These are phyloP conservation scores for Trichoderma polysporum DNA, from an alignment of 2,329 filamentous ascomycete genomes.

Conservation along the genomic window DNA sequence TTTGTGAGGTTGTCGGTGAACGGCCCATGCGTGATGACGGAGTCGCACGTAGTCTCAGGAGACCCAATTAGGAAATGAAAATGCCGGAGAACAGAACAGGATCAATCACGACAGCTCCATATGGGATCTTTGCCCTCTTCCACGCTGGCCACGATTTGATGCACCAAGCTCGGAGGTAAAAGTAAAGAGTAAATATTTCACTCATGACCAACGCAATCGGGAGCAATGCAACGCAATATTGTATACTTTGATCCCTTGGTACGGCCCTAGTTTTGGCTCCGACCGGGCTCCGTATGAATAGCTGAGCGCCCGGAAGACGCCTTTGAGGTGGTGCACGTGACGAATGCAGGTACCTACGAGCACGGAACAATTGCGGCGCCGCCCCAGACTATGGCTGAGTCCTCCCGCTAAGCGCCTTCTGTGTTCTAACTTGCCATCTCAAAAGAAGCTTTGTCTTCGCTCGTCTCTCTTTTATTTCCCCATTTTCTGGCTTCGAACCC, in stretches of 20 bases:
- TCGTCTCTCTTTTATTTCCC: conserved; percentile 2
- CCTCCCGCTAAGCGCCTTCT: conserved; percentile 19
- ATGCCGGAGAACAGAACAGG: not conserved
- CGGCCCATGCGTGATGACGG: not conserved
- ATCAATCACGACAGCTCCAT: not conserved
- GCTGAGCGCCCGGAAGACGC: not conserved
- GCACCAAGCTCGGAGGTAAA: not conserved
- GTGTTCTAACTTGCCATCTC: not conserved
- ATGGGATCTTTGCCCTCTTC: not conserved
- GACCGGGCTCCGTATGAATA: not conserved
- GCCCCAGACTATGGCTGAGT: not conserved
- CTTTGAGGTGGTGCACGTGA: conserved; percentile 30
- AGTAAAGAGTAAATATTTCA: not conserved
- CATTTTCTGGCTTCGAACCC: conserved; percentile 27
- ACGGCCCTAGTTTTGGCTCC: conserved; percentile 16
- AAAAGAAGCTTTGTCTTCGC: not conserved
- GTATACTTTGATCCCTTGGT: not conserved
- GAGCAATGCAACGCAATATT: not conserved
- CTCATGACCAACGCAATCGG: not conserved
- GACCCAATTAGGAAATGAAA: conserved; percentile 2
- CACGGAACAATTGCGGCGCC: conserved; percentile 31
- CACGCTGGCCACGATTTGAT: not conserved
- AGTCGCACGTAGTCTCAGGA: not conserved
- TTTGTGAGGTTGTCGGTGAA: not conserved
- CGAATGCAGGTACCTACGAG: conserved; percentile 9